Evolutionary conservation across 352 stramenopile species (phyloP), one percentile per base, ranked within the genome.

Genomic region (Globisporangium abappressorium): DNA sequence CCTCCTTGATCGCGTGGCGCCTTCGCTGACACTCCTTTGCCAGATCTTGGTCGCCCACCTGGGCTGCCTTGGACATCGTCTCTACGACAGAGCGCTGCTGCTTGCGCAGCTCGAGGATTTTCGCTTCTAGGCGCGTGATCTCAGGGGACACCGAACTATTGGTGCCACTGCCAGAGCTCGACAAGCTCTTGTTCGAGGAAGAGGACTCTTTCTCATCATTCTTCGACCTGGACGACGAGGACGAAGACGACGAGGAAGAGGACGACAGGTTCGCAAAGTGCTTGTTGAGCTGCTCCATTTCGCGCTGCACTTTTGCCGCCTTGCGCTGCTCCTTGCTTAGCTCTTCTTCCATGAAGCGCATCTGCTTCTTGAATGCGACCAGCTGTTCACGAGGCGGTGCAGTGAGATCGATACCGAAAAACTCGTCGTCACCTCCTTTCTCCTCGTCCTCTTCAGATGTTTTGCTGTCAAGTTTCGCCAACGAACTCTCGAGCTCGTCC

Each of bases 221-320:
- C 38, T 71, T 71, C 8, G 53, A 47, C 9, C 64, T 67, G 20
- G 56, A 73, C 18, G 62, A 47, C 9, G 66, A 49, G 0, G 49
- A 63, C 22, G 80, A 79, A 22, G 65, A 70, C 28, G 62, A 64
- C 41, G 53, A 28, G 3, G 70, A 69, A 3, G 73, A 79, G n/a
- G 79, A 82, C 0, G 78, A 79, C 4, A 93, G 58, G 12, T 76
- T 84, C 18, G 77, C 70, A 36, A 92, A 78, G 54, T 94, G 86
- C 61, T 89, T 86, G 57, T 85, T 92, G 51, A 94, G 81, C 70
- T 94, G 87, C 51, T 92, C 84, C 84, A 94, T 93, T 62, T 96
- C 88, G 51, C 90, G 88, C 63, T 92, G 78, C 24, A 96, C 82
- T 55, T 85, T 82, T 20, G 73, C 70, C 33, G 85, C 77, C 62